A percentile compares a stretch with the other conserved stretches of the same genome.
These are phyloP conservation scores for Allium sativum DNA, from an alignment of 106 monocot species.

Conservation along the genomic window DNA sequence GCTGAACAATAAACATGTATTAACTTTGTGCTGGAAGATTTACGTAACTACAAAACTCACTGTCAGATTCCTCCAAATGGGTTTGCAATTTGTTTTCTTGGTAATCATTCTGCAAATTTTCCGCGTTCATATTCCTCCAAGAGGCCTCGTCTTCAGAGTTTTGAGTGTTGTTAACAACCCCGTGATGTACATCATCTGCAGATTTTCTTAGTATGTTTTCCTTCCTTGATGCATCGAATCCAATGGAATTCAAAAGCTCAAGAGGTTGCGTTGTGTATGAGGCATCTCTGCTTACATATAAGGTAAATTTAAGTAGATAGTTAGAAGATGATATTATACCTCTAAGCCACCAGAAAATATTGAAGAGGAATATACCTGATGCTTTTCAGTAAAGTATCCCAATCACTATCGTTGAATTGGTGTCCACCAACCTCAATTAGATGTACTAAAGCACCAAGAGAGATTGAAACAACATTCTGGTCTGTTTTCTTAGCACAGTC, in stretches of 20 bases:
- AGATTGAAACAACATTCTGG: constrained; percentile 89
- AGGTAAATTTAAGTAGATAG: constrained; percentile 5
- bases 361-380: constrained; percentile 48
- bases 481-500: constrained; percentile 99
- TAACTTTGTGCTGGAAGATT: neutral
- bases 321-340: neutral
- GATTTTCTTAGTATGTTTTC: constrained; percentile 13
- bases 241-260: constrained; percentile 87
- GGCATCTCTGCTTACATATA: constrained; percentile 63
- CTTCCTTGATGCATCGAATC: constrained; percentile 49
- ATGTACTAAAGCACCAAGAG: constrained; percentile 94
- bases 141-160: constrained; percentile 20
- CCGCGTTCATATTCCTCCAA: constrained; percentile 10
- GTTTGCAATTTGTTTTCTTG: constrained; percentile 18
- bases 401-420: constrained; percentile 82
- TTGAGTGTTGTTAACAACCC: constrained; percentile 12
- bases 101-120: constrained; percentile 17
- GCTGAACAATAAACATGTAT: neutral
- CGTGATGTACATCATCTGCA: constrained; percentile 21
- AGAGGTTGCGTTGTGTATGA: constrained; percentile 94
- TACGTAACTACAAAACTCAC: constrained; percentile 23
- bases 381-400: constrained; percentile 88
- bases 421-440: constrained; percentile 95
- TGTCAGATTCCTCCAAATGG: constrained; percentile 48
- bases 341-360: neutral